Conservation (phyloP, 176 grass and related monocot genomes). For the Musa beccarii region DNA sequence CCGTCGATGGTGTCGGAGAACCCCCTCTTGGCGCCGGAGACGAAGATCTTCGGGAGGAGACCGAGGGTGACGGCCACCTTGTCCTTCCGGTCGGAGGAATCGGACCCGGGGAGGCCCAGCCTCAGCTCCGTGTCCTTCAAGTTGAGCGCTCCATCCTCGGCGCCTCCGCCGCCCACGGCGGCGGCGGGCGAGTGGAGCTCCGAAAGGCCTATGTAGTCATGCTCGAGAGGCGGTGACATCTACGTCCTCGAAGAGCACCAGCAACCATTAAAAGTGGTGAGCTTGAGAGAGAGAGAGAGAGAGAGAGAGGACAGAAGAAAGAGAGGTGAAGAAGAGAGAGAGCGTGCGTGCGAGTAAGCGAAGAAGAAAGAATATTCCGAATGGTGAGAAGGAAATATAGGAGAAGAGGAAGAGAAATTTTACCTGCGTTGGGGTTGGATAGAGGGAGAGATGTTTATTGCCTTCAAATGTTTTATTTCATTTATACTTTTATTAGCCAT, state of each 20-base stretch:
- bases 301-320: too few species aligned
- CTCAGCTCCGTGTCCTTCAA: conserved; percentile 84
- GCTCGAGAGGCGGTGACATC: conserved; percentile 90
- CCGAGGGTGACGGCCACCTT: conserved; percentile 38
- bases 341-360: not conserved
- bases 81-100: conserved; percentile 31
- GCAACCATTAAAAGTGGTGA: not conserved
- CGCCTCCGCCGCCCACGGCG: conserved; percentile 3
- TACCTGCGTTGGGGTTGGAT: not conserved
- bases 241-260: not conserved
- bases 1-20: conserved; percentile 49
- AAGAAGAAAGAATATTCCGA: too few species aligned
- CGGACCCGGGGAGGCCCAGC: conserved; percentile 69
- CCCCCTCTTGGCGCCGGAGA: conserved; percentile 55
- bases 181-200: conserved; percentile 13
- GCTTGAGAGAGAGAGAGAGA: not conserved
- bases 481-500: too few species aligned
- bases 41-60: conserved; percentile 65
- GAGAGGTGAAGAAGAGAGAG: not conserved
- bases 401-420: not conserved
- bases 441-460: too few species aligned
- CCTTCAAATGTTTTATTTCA: too few species aligned
- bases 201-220: conserved; percentile 86
- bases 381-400: not conserved
- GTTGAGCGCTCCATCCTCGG: conserved; percentile 19